These are phyloP conservation scores for Sporothrix luriei DNA, from an alignment of 2,329 filamentous ascomycete genomes.

Conservation along the genomic window DNA sequence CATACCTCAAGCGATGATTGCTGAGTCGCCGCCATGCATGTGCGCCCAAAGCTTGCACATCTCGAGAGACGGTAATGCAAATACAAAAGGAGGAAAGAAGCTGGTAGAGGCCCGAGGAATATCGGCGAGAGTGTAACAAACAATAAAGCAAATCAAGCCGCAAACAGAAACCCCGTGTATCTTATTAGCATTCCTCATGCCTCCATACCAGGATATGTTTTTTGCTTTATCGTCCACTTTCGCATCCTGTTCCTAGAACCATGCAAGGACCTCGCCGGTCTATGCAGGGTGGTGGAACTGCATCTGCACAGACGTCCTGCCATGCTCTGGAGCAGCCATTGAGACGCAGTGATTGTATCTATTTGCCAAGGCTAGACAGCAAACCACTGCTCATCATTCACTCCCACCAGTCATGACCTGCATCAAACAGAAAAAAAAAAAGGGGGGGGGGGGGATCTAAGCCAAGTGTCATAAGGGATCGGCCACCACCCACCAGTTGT, in stretches of 20 bases:
- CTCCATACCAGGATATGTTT: background rate
- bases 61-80: background rate
- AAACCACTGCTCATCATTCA: background rate
- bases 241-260: background rate
- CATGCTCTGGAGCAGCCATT: conserved; percentile 10
- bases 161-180: conserved; percentile 1
- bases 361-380: background rate
- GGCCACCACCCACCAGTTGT: conserved; percentile 94
- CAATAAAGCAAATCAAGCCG: background rate
- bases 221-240: background rate
- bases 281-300: conserved; percentile 16
- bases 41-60: background rate
- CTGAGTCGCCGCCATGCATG: background rate
- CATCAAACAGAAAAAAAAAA: background rate
- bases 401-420: background rate
- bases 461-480: conserved; percentile 35
- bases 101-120: background rate
- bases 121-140: background rate
- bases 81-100: background rate
- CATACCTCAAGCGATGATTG: too few species aligned
- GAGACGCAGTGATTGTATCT: conserved; percentile 9
- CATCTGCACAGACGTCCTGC: background rate
- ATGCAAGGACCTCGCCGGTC: background rate
- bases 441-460: too few species aligned
- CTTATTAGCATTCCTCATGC: background rate